Conservation (phyloP, 1,284 basidiomycete species). For the Heterobasidion annosum region DNA sequence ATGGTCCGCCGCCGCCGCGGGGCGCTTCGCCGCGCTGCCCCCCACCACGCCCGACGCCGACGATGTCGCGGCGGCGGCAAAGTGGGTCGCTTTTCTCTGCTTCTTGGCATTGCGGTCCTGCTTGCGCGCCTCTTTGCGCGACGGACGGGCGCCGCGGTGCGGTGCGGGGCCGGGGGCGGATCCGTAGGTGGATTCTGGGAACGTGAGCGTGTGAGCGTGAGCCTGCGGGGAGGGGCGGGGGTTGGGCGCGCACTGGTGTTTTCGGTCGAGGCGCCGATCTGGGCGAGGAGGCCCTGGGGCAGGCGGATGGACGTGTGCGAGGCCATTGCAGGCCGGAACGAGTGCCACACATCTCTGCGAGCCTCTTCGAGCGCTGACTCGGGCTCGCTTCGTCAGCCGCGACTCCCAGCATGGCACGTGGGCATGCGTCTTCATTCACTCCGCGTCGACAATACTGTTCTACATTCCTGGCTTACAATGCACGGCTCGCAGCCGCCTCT, state of each 20-base stretch:
- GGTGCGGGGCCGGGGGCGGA: background rate
- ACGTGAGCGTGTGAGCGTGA: background rate
- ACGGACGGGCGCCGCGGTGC: slow-evolving; percentile 14
- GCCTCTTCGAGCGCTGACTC: too few species aligned
- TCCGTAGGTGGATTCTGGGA: background rate
- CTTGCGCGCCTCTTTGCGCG: slow-evolving; percentile 60
- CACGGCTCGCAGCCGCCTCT: too few species aligned
- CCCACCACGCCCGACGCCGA: too few species aligned
- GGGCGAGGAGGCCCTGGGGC: slow-evolving; percentile 21
- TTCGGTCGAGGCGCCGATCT: slow-evolving; percentile 12
- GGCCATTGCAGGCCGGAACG: background rate
- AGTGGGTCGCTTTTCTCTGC: slow-evolving; percentile 49
- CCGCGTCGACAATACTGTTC: too few species aligned
- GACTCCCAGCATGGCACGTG: too few species aligned
- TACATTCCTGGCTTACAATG: too few species aligned
- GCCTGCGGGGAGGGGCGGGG: background rate
- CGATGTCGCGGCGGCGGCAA: slow-evolving; percentile 18
- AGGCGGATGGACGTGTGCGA: slow-evolving; percentile 10
- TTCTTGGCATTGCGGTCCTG: slow-evolving; percentile 49
- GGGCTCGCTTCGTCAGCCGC: too few species aligned
- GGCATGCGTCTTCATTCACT: too few species aligned
- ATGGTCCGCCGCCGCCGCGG: slow-evolving; percentile 7
- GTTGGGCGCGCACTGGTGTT: slow-evolving; percentile 7
- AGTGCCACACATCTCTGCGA: too few species aligned
- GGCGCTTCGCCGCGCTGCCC: slow-evolving; percentile 4